phyloP scores from a whole-genome alignment of 305 asterid species.

The Fraxinus nigra region DNA sequence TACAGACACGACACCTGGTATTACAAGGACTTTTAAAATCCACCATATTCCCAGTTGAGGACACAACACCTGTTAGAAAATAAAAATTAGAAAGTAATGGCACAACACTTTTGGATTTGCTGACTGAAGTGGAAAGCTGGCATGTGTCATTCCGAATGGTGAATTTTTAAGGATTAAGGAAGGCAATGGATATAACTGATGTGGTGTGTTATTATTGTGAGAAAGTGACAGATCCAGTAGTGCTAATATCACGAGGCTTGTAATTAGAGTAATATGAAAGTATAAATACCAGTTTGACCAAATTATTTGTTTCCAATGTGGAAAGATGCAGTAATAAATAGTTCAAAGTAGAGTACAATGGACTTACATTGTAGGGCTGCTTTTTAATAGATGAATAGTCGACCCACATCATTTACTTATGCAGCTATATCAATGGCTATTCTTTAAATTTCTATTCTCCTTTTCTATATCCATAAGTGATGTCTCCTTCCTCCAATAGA shows the following conservation, averaged over 20 bases:
- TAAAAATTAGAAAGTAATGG: conserved; percentile 6
- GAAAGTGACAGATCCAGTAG: not conserved
- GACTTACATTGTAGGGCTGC: not conserved
- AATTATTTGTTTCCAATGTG: not conserved
- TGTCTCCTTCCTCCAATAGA: conserved; percentile 31
- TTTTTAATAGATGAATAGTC: not conserved
- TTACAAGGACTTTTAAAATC: not conserved
- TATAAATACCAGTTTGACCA: not conserved
- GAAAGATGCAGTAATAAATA: not conserved
- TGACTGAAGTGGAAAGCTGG: conserved; percentile 3
- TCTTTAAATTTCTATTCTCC: conserved; percentile 1
- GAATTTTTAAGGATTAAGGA: not conserved
- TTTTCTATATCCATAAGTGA: conserved; percentile 8
- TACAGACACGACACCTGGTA: not conserved
- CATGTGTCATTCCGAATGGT: not conserved
- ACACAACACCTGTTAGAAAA: not conserved
- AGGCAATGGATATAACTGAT: not conserved
- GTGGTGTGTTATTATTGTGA: not conserved
- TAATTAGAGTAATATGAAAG: not conserved
- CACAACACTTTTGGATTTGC: not conserved
- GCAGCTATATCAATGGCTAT: not conserved
- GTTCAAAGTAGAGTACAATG: not conserved
- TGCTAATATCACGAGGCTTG: not conserved
- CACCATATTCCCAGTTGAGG: not conserved
- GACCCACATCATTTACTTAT: not conserved